Percentiles rank a stretch among this genome's conserved stretches.
These are phyloP conservation scores for Triangularia verruculosa DNA, from an alignment of 2,329 filamentous ascomycete species.

Conservation along the genomic window DNA sequence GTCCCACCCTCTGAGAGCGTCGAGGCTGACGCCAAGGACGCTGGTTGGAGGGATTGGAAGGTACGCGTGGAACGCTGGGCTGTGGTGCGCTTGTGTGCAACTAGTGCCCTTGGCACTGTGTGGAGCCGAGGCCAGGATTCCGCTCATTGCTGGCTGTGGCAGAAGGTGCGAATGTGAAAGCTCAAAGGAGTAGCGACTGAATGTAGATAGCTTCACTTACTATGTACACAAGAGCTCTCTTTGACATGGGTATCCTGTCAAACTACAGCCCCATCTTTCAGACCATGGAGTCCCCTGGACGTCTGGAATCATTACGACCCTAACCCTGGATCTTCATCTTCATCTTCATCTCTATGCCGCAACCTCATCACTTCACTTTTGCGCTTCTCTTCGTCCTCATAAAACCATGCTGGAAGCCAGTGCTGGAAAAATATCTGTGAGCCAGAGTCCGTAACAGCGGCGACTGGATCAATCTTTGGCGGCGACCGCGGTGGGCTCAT, in stretches of 20 bases:
- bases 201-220: background rate
- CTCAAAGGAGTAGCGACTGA: background rate
- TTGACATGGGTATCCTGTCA: background rate
- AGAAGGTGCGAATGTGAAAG: background rate
- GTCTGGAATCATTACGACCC: background rate
- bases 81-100: too few species aligned
- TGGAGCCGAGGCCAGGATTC: background rate
- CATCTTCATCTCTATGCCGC: background rate
- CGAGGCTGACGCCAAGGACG: too few species aligned
- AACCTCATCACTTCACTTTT: background rate
- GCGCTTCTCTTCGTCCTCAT: background rate
- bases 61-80: too few species aligned
- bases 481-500: background rate
- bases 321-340: background rate
- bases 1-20: too few species aligned
- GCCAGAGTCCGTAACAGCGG: background rate
- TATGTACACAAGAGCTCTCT: background rate
- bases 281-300: background rate
- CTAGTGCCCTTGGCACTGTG: background rate
- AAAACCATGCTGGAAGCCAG: background rate
- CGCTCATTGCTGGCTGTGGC: background rate
- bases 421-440: background rate
- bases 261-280: background rate
- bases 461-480: background rate
- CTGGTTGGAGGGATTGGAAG: background rate